Evolutionary conservation across 179 eudicot genomes (phyloP), one percentile per base, ranked within the genome.

Genomic region (Spinacia oleracea): DNA sequence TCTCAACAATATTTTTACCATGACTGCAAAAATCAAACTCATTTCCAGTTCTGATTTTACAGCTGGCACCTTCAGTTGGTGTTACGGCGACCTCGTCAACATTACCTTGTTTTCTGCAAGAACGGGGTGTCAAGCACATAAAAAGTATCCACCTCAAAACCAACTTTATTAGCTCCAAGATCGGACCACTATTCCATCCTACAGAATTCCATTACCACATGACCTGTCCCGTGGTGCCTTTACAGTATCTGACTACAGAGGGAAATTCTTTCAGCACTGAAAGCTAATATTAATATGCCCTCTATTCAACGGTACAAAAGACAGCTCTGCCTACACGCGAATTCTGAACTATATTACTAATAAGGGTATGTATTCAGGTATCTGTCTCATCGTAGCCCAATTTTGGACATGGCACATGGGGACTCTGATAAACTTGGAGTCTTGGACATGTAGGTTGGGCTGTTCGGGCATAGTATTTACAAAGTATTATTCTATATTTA

Each of bases 41-140:
- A 78, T 51, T 84, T 81, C 85, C 80, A 75, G 70, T 63, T 83
- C 86, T 85, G 59, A 81, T 90, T 79, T 83, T 86, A 73, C 81
- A 81, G 79, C 75, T 84, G 25, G 77, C 75, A 72, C 64, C 56
- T 70, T 85, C 89, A 75, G 77, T 45, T 55, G 78, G 81, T 62
- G 73, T 68, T 21, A 67, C 73, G 27, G 16, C 59, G 75, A 66
- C 66, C 71, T 81, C 90, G 67, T 74, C 76, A 75, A 81, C 82
- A 75, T 68, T 76, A 72, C 60, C 55, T 77, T 84, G 86, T 79
- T 88, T 90, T 79, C 98, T 94, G 90, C 78, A 79, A 81, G 12
- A 82, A 59, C 50, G 48, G 42, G 59, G 59, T 6, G 63, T 79
- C 42, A 75, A 65, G 27, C 42, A 70, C 75, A 42, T 58, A 72